Evolutionary conservation across 805 yeast species (phyloP), one percentile per base, ranked within the genome.

Genomic region (Cyberlindnera americana): DNA sequence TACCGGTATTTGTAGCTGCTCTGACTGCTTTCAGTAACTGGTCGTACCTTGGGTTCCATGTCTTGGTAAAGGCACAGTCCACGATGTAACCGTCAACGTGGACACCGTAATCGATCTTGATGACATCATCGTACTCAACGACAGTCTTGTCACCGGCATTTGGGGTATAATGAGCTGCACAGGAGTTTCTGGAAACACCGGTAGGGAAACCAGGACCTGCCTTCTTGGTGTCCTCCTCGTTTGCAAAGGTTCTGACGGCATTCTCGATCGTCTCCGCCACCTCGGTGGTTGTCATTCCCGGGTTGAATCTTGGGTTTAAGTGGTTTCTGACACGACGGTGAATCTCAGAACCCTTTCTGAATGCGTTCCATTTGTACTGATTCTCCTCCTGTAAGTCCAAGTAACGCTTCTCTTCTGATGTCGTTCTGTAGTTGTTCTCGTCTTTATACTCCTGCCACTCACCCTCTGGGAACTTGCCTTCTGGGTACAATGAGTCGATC

Each of bases 181-280:
- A 82, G 58, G 89, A 85, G 65, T 93, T 93, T 48, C 91, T 64
- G 1, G 96, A 87, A 28, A 93, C 74, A 43, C 99, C 99, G n/a
- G 97, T 89, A 36, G 99, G 99, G 73, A 93, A 93, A 6, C 98
- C 99, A 54, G 90, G 78, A 28, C 99, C 99, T 14, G 88, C 93
- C 45, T 75, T 71, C 22, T 75, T 72, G 30, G 78, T 72, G 53
- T 80, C 83, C 23, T 62, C 60, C 38, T 69, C 70, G 36, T 82
- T 83, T 13, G 89, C 73, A 52, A 82, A 78, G 5, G 79, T 75
- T 52, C 98, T 74, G 7, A 85, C 83, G 0, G 91, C 76, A 57
- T 88, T 77, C 63, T 93, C 99, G 53, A 93, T 83, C 44, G 81
- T 70, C 58, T 93, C 88, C 11, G 96, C 96, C 51, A 93, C 78